These are phyloP conservation scores for Metarhizium rileyi DNA, from an alignment of 2,329 filamentous ascomycete species.

Conservation along the genomic window DNA sequence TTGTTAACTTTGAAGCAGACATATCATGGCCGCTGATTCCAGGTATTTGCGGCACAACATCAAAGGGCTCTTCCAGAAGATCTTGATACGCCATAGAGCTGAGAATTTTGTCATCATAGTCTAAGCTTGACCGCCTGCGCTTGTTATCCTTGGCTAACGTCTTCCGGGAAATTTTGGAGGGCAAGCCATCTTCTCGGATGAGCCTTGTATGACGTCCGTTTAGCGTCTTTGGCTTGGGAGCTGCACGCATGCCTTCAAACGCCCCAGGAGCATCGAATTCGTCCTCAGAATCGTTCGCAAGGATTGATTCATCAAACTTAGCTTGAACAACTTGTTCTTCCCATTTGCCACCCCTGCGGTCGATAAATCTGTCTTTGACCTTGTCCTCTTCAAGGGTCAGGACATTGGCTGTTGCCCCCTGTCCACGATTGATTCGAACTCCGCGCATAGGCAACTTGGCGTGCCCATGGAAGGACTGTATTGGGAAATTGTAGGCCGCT, in stretches of 20 bases:
- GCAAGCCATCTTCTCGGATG: conserved; percentile 15
- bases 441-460: conserved; percentile 30
- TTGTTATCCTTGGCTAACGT: conserved; percentile 21
- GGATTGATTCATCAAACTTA: conserved; percentile 10
- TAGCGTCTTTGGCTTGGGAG: conserved; percentile 15
- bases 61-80: conserved; percentile 43
- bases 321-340: conserved; percentile 11
- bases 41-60: conserved; percentile 38
- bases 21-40: conserved; percentile 23
- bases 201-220: conserved; percentile 11
- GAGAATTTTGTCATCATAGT: conserved; percentile 49
- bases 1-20: conserved; percentile 32
- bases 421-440: conserved; percentile 7
- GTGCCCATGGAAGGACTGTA: conserved; percentile 12
- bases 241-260: conserved; percentile 14
- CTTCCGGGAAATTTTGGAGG: conserved; percentile 10
- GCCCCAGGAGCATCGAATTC: conserved; percentile 14
- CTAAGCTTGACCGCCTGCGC: conserved; percentile 34
- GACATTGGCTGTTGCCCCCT: neutral
- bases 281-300: conserved; percentile 15
- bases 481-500: conserved; percentile 11
- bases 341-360: conserved; percentile 13
- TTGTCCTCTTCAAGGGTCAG: conserved; percentile 2
- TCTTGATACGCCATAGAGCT: conserved; percentile 42
- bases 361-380: conserved; percentile 4